A percentile compares a stretch with the other conserved stretches of the same genome.
Conservation (phyloP, 768 basidiomycete genomes). For the Termitomyces sp. region DNA sequence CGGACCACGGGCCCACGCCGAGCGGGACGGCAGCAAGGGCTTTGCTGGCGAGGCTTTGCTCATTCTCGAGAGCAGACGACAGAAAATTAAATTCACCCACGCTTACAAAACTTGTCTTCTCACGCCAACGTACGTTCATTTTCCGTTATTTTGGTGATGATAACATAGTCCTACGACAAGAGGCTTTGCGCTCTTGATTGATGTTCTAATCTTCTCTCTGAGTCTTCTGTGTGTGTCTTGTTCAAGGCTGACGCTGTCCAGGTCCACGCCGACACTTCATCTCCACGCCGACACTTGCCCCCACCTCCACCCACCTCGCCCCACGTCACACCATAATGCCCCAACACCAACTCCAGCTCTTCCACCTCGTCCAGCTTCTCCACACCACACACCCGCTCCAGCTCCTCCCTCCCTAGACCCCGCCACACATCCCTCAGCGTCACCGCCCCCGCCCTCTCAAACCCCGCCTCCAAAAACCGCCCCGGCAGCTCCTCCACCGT, state of each 20-base stretch:
- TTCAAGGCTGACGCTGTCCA: background rate
- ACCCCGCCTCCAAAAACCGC: conserved; percentile 58
- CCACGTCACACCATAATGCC: conserved; percentile 91
- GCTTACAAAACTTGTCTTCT: background rate
- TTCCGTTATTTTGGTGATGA: too few species aligned
- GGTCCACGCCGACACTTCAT: too few species aligned
- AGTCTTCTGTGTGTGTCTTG: background rate
- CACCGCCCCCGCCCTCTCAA: conserved; percentile 47
- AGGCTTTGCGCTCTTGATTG: background rate
- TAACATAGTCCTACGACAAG: background rate
- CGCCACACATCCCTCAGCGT: conserved; percentile 68
- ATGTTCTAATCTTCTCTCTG: conserved; percentile 21
- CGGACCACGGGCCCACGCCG: conserved; percentile 90
- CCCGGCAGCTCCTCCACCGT: conserved; percentile 48
- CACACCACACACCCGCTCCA: conserved; percentile 26
- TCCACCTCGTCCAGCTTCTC: conserved; percentile 94
- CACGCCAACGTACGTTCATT: too few species aligned
- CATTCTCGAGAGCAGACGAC: conserved; percentile 56
- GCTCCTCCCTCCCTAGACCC: conserved; percentile 25
- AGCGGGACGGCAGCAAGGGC: conserved; percentile 72
- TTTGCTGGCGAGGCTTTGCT: conserved; percentile 81
- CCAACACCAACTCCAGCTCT: conserved; percentile 85
- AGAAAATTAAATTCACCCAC: background rate
- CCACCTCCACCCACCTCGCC: conserved; percentile 23
- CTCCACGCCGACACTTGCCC: too few species aligned